Conservation (phyloP, 345 rosid genomes). For the Geranium rotundifolium region DNA sequence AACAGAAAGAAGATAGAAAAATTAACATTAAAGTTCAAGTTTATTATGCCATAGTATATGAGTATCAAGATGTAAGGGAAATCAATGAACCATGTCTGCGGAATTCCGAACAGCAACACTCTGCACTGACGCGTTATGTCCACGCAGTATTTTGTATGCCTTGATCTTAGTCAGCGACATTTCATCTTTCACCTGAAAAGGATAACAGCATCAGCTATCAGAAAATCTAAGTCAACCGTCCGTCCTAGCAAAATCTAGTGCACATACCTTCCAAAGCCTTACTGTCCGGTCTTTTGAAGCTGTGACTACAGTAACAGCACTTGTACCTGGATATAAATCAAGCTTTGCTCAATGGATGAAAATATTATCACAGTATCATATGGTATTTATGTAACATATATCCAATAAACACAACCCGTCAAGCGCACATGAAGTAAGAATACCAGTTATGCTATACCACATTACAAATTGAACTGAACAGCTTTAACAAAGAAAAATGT, state of each 20-base stretch:
- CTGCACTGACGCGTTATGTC: slow-evolving; percentile 82
- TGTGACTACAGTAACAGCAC: slow-evolving; percentile 47
- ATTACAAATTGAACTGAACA: neutral
- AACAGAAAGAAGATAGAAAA: slow-evolving; percentile 7
- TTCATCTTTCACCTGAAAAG: slow-evolving; percentile 40
- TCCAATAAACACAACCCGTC: neutral
- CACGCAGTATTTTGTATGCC: slow-evolving; percentile 68
- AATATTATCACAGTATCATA: neutral
- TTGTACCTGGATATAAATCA: slow-evolving; percentile 29
- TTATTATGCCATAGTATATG: neutral
- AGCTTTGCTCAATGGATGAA: neutral
- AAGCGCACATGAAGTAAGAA: neutral
- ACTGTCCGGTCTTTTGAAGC: slow-evolving; percentile 89
- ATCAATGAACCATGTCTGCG: slow-evolving; percentile 53
- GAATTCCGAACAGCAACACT: slow-evolving; percentile 57
- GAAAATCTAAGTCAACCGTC: slow-evolving; percentile 4
- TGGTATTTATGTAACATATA: too few relatives aligned
- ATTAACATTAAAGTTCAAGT: slow-evolving; percentile 2
- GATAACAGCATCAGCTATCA: slow-evolving; percentile 10
- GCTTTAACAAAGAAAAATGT: neutral
- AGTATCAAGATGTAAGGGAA: neutral
- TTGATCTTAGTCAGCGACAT: slow-evolving; percentile 33
- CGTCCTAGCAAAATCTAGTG: slow-evolving; percentile 5
- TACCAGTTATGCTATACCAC: too few relatives aligned
- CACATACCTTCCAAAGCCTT: slow-evolving; percentile 85